Evolutionary conservation across 768 basidiomycete species (phyloP), one percentile per base, ranked within the genome.

Genomic region (Macrolepiota fuliginosa): DNA sequence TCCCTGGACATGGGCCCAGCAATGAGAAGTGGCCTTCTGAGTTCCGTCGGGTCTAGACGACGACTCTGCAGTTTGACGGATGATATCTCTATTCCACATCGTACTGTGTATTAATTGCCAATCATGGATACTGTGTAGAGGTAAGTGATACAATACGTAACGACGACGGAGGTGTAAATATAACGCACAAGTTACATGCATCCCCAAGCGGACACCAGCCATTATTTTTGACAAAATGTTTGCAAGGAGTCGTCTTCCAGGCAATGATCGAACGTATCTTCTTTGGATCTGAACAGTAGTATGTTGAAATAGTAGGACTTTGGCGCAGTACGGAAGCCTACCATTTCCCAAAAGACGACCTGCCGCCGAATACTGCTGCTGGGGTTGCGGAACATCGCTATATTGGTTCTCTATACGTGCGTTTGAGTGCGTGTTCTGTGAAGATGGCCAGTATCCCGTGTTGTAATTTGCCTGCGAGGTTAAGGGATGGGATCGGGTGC

Each of bases 121-220:
- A 64, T 77, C 74, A 62, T 77, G 73, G 19, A 76, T 76, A 56
- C 72, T 77, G 29, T 39, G 32, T 58, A 19, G 66, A 29, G 50
- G 62, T 61, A 55, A 17, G 29, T 39, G n/a, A 56, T 45, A 35
- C n/a, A 19, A 58, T 45, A 35, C 19, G 32, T 25, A n/a, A 22
- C 52, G 32, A 52, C 55, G 40, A 66, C 55, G 55, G 65, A 67
- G 63, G 70, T 68, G 52, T 65, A 73, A 6, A 64, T 57, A 64
- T 39, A 4, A 67, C 78, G 66, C 67, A 81, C 81, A 80, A 79
- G 62, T 67, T 73, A 63, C 78, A 82, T 6, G 70, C 64, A 37
- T 75, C 72, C 15, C 77, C 80, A 13, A 74, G 66, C 2, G 77
- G 79, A 65, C 79, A 82, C 74, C 73, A 74, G 0, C 77, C 78